Conservation (phyloP, 2,329 filamentous ascomycete species). For the Penicillium sp. region DNA sequence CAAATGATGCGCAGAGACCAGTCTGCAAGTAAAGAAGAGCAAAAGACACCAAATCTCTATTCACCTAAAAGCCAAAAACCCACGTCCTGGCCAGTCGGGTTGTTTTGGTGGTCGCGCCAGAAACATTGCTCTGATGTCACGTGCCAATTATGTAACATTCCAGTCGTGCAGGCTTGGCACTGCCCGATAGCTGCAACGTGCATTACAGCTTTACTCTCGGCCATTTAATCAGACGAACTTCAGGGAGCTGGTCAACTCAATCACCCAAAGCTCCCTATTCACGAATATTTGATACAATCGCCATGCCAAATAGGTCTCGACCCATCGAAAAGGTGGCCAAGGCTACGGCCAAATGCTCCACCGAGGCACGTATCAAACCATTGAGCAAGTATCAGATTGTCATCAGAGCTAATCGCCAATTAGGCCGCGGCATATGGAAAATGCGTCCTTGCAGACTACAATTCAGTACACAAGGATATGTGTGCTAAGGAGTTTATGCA, state of each 20-base stretch:
- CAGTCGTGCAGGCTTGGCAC: background rate
- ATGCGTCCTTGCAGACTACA: conserved; percentile 89
- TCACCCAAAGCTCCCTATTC: background rate
- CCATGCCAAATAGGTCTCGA: conserved; percentile 54
- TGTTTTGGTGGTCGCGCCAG: conserved; percentile 31
- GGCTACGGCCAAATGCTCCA: conserved; percentile 65
- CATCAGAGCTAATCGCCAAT: conserved; percentile 16
- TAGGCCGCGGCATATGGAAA: conserved; percentile 86
- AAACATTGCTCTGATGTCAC: conserved; percentile 25
- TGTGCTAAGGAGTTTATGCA: conserved; percentile 81
- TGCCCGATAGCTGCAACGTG: background rate
- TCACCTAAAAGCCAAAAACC: background rate
- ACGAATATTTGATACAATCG: conserved; percentile 10
- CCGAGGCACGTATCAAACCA: conserved; percentile 54
- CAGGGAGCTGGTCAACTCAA: background rate
- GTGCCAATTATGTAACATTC: conserved; percentile 24
- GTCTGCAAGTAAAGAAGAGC: conserved; percentile 12
- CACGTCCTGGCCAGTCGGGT: conserved; percentile 9
- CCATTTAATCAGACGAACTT: background rate
- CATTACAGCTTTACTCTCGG: background rate
- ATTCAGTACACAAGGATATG: conserved; percentile 86
- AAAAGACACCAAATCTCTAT: conserved; percentile 6
- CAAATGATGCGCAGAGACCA: conserved; percentile 15
- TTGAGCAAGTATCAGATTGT: background rate
- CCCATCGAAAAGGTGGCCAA: conserved; percentile 70